These are phyloP conservation scores for Leccinum fallax DNA, from an alignment of 1,284 basidiomycete genomes.

Conservation along the genomic window DNA sequence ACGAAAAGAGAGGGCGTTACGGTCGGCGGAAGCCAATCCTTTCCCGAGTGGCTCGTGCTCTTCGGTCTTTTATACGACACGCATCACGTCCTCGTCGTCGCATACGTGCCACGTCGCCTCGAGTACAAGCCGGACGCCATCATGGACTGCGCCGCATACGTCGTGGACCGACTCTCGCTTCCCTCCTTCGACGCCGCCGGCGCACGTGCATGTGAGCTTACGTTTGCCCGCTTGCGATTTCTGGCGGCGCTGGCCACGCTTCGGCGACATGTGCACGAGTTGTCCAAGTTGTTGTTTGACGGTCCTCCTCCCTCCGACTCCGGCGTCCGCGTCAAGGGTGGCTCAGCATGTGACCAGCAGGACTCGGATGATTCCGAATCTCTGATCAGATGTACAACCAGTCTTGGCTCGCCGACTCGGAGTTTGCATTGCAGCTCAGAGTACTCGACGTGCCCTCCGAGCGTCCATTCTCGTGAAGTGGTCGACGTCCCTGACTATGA, in stretches of 20 bases:
- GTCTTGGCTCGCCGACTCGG: conserved; percentile 10
- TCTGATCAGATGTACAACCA: not conserved
- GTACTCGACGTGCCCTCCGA: conserved; percentile 32
- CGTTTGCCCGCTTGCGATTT: conserved; percentile 24
- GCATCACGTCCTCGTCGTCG: conserved; percentile 22
- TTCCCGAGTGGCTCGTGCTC: conserved; percentile 34
- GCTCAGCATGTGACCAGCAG: conserved; percentile 1
- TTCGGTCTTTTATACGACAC: conserved; percentile 29
- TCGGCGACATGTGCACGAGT: conserved; percentile 21
- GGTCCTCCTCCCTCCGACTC: not conserved
- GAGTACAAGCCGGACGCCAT: not conserved
- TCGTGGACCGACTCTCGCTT: conserved; percentile 28
- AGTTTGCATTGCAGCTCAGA: conserved; percentile 15
- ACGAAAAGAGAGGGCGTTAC: not conserved
- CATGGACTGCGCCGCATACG: conserved; percentile 14
- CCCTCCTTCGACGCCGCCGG: not conserved
- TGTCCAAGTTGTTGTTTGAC: conserved; percentile 17
- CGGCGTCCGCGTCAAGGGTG: not conserved
- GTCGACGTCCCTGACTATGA: not conserved
- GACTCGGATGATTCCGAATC: conserved; percentile 5
- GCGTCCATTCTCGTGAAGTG: not conserved
- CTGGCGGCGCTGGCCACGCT: conserved; percentile 19
- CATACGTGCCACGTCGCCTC: conserved; percentile 20
- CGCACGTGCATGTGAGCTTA: conserved; percentile 13
- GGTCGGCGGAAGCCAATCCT: not conserved